Percentiles rank a stretch among this genome's conserved stretches.
Evolutionary conservation across 2,329 filamentous ascomycete genomes (phyloP).

Genomic region (Pseudocercospora vitis): DNA sequence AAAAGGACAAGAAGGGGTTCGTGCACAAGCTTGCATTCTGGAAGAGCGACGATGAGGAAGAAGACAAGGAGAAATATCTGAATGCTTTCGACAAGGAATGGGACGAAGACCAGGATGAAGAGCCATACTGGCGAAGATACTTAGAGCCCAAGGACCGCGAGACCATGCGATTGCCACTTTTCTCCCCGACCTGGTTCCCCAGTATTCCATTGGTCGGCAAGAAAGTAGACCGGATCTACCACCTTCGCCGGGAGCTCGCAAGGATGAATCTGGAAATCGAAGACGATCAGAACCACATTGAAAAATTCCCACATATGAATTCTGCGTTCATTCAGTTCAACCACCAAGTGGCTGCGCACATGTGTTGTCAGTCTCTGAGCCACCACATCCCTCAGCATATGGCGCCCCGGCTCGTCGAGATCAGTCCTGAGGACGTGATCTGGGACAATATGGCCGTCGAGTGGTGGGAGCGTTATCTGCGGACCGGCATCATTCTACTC

Average conservation of each 20-base stretch:
- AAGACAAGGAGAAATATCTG: conserved; percentile 54
- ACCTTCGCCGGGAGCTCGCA: conserved; percentile 82
- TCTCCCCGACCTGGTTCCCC: conserved; percentile 67
- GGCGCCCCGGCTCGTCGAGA: conserved; percentile 88
- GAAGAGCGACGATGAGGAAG: conserved; percentile 29
- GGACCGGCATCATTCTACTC: conserved; percentile 64
- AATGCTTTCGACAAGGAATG: conserved; percentile 63
- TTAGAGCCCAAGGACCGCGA: conserved; percentile 79
- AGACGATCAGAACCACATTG: conserved; percentile 78
- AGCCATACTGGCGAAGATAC: conserved; percentile 78
- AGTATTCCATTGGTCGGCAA: conserved; percentile 76
- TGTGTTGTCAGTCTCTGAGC: conserved; percentile 90
- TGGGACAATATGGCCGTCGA: conserved; percentile 97
- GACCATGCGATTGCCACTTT: conserved; percentile 72
- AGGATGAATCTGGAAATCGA: conserved; percentile 90
- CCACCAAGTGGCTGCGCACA: conserved; percentile 93
- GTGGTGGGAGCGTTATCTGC: conserved; percentile 88
- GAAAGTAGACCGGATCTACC: conserved; percentile 93
- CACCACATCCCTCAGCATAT: conserved; percentile 93
- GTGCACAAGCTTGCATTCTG: conserved; percentile 37
- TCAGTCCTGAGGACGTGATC: conserved; percentile 85
- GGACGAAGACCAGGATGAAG: conserved; percentile 61
- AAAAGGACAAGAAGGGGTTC: conserved; percentile 28
- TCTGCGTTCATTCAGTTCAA: conserved; percentile 99
- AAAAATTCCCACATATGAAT: conserved; percentile 87